Base-by-base conservation (phyloP, 2,329 filamentous ascomycete species). In the Aspergillus sp. region DNA sequence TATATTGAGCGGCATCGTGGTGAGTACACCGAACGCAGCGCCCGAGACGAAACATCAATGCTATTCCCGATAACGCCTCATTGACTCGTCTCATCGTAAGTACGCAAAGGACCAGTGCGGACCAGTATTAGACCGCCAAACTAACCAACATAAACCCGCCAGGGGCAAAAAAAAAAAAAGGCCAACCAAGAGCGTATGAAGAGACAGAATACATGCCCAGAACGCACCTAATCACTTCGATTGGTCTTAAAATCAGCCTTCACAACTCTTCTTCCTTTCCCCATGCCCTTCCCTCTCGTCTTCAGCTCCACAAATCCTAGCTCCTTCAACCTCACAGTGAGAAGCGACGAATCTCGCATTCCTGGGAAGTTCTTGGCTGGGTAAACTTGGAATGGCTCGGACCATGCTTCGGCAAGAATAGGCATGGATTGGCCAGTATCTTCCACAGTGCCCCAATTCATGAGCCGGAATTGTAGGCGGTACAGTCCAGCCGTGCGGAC, bases 401-500 rank as follows among this genome's bases (percentile, higher is more conserved):
- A 77, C 70, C 74, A 75, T 3, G 68, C 68, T 56, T 75, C 73
- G 1, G 73, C 70, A 39, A 77, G 66, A 22, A 77, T 71, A 12
- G 72, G 73, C 65, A 73, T 69, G 2, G 69, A 67, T 50, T 69
- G 65, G 3, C 70, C 72, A 11, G 70, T 72, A 57, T 71, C 72
- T 48, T 70, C 70, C 7, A 70, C 65, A 15, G 59, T 57, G 36
- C 71, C 69, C 72, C 71, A 70, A 57, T 78, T 75, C 72, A 80
- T 77, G 20, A 81, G 71, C 11, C 70, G 71, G 61, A 80, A 81
- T 36, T 77, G 73, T 1, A 81, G 65, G 6, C 74, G 73, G 60
- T 80, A 80, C 4, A 73, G 54, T 0, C 78, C 78, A 18, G 76
- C 74, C 7, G 73, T 74, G 45, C 78, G 76, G 20, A 80, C 72